Base-by-base conservation (phyloP, 2,329 filamentous ascomycete species). In the Trichoderma harzianum region DNA sequence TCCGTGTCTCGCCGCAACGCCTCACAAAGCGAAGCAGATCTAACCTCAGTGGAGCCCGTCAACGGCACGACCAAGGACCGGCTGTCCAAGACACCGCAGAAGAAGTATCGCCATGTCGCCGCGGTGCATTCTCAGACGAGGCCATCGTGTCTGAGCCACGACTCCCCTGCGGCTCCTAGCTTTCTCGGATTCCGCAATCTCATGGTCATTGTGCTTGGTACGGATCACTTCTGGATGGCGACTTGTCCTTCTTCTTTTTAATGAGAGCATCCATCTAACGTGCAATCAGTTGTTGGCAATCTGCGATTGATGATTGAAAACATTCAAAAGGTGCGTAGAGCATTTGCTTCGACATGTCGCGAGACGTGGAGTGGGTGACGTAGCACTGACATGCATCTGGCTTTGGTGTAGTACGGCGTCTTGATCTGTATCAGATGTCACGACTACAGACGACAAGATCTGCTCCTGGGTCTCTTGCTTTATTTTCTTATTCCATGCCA, bases 271-370 rank as follows among this genome's bases (percentile, higher is more conserved):
- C 71, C 73, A 73, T 71, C 70, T 77, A 69, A 76, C 76, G 71
- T 71, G 72, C 65, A 57, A 51, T 73, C 24, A 94, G 93, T 98
- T 78, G 94, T 95, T 64, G 96, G 95, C 77, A 99, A 99, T 80
- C 83, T 99, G 66, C 91, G 96, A 74, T 86, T 99, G 78, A 93
- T 98, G 84, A 94, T 99, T 78, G 96, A 98, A 82, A 99, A 99
- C 79, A 93, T 95, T 76, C 93, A 95, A 85, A 98, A 98, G 87
- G 93, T 93, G 30, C 30, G 72, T 60, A 16, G 36, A 28, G 7
- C 1, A 28, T 16, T 21, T n/a, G 12, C 36, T 32, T 26, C 16
- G 8, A 3, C 21, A 30, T 30, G 47, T 30, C n/a, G 28, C 32
- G 43, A 51, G n/a, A 39, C 16, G n/a, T 21, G 7, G 18, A 60